Conservation (phyloP, 2,329 filamentous ascomycete genomes). For the Ceratocystis lukuohia region DNA sequence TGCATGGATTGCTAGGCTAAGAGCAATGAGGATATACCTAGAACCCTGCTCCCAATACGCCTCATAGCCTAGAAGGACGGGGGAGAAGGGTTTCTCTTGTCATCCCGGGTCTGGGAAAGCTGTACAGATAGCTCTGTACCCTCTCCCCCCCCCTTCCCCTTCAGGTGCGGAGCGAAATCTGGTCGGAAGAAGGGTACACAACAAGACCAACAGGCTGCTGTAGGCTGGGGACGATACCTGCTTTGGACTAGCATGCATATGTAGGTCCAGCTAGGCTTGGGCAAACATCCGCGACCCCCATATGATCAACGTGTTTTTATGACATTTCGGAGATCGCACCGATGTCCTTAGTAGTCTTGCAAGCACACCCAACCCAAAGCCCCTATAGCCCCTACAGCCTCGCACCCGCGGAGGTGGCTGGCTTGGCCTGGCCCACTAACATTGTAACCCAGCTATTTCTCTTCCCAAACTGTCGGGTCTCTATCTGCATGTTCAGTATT, state of each 20-base stretch:
- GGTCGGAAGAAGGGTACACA: too few relatives aligned
- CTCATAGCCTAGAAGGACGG: neutral
- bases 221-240: too few relatives aligned
- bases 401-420: neutral
- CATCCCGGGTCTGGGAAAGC: neutral
- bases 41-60: neutral
- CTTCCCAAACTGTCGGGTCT: constrained; percentile 10
- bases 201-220: too few relatives aligned
- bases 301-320: neutral
- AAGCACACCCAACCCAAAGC: neutral
- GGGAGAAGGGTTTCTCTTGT: neutral
- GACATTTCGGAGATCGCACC: neutral
- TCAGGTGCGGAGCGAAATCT: too few relatives aligned
- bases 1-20: neutral
- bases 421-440: neutral
- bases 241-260: too few relatives aligned
- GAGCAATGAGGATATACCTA: neutral
- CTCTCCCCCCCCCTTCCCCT: too few relatives aligned
- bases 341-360: neutral
- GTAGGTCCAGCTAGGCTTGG: too few relatives aligned
- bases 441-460: constrained; percentile 2
- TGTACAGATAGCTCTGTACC: neutral
- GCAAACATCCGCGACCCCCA: too few relatives aligned
- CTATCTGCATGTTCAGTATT: neutral
- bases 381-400: neutral